phyloP scores from a whole-genome alignment of 768 basidiomycete genomes.

The Sarcomyxa edulis region DNA sequence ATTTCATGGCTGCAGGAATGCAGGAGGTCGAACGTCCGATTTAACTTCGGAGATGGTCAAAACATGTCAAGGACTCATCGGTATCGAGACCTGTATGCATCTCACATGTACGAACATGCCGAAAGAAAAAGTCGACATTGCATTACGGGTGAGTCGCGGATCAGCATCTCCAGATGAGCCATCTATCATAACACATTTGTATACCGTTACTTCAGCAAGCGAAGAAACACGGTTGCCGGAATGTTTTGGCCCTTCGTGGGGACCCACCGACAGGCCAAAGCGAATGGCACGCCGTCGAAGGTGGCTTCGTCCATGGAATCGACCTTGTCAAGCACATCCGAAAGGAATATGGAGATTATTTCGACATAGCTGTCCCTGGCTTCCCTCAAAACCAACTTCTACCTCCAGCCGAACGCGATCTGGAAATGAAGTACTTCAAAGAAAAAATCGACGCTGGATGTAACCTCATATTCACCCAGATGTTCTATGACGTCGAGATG shows the following conservation, averaged over 20 bases:
- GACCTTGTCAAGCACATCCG: slow-evolving; percentile 92
- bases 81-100: slow-evolving; percentile 98
- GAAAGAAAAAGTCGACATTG: slow-evolving; percentile 89
- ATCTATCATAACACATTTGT: background rate
- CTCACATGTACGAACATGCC: slow-evolving; percentile 99
- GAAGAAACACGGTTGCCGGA: slow-evolving; percentile 83
- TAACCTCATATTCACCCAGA: slow-evolving; percentile 94
- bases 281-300: slow-evolving; percentile 89
- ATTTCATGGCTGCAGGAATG: slow-evolving; percentile 80
- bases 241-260: slow-evolving; percentile 89
- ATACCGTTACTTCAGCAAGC: slow-evolving; percentile 57
- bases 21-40: slow-evolving; percentile 93
- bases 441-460: slow-evolving; percentile 89
- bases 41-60: slow-evolving; percentile 92
- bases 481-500: slow-evolving; percentile 93
- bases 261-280: slow-evolving; percentile 88
- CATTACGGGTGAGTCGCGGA: slow-evolving; percentile 61
- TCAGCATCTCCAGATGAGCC: slow-evolving; percentile 2
- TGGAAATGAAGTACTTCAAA: slow-evolving; percentile 83
- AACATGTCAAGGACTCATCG: slow-evolving; percentile 88
- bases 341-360: slow-evolving; percentile 79
- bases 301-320: slow-evolving; percentile 85
- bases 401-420: slow-evolving; percentile 65
- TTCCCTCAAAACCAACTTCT: slow-evolving; percentile 82
- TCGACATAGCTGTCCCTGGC: slow-evolving; percentile 91